Evolutionary conservation across 495 filamentous ascomycete species (phyloP), one percentile per base, ranked within the genome.

Genomic region (Xylaria castorea): DNA sequence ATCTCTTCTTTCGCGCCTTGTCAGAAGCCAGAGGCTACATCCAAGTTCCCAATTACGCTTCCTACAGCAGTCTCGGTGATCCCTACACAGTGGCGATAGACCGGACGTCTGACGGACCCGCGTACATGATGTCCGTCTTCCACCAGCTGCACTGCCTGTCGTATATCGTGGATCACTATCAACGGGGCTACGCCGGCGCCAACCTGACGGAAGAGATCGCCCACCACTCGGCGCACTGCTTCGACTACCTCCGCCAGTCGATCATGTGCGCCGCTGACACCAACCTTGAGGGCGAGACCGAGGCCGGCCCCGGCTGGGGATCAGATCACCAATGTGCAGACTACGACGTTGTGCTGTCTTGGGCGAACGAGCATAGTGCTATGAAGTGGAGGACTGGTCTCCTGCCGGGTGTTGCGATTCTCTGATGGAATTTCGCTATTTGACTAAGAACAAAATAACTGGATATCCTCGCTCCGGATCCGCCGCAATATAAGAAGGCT

Each of bases 71-170:
- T 3, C 81, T 85, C 40, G 72, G 75, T 16, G 76, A 82, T 20
- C 84, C 84, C 0, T 84, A 82, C 75, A 78, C 50, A 32, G 75
- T 81, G 18, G 65, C 72, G 8, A 55, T 85, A 1, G 74, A 81
- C 71, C 80, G 80, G 22, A 66, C 76, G 12, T 68, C 71, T 0
- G 77, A 84, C 44, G 83, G 83, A 3, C 82, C 82, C 3, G 82
- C 79, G 1, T 86, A 81, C 76, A 85, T 86, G 84, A 83, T 88
- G 75, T 82, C 83, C 34, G 84, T 86, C 16, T 86, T 87, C 73
- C 85, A 88, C 76, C 85, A 87, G 71, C 81, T 88, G 3, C 85
- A 88, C 71, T 87, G 86, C 71, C 76, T 88, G 36, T 85, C 83
- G 12, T 85, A 85, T 69, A 57, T 86, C 34, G 78, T 81, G 7